These are phyloP conservation scores for Cenococcum geophilum DNA, from an alignment of 495 filamentous ascomycete species.

Conservation along the genomic window DNA sequence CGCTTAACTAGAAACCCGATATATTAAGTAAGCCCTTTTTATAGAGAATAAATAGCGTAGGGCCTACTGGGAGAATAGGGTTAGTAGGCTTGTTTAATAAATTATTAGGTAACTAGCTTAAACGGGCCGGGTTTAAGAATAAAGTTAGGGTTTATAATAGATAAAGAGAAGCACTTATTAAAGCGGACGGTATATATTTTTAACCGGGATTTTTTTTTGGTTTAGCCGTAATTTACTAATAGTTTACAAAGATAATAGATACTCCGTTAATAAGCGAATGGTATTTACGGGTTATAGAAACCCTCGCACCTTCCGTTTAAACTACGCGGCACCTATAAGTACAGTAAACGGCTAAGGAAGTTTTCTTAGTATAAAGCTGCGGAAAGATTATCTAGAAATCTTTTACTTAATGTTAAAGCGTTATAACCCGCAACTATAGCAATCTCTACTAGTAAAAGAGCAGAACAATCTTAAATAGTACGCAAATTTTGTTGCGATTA, in stretches of 20 bases:
- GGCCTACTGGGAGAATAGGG: constrained; percentile 25
- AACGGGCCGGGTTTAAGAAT: background rate
- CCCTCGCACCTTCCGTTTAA: background rate
- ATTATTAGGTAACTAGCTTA: background rate
- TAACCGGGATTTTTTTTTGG: background rate
- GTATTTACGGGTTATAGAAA: background rate
- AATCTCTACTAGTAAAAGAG: background rate
- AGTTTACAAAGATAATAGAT: background rate
- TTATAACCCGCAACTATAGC: background rate
- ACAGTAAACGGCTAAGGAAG: background rate
- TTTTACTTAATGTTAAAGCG: background rate
- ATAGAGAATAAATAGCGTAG: constrained; percentile 26
- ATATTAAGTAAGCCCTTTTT: constrained; percentile 31
- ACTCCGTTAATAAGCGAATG: background rate
- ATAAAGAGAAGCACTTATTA: constrained; percentile 20
- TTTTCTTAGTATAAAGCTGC: background rate
- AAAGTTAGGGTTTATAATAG: constrained; percentile 12
- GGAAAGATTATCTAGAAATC: background rate
- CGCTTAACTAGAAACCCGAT: constrained; percentile 21
- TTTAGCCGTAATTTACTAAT: background rate
- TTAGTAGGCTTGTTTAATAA: constrained; percentile 22
- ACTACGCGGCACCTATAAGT: background rate
- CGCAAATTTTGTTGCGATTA: background rate
- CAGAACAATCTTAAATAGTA: background rate
- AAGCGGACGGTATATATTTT: constrained; percentile 15